phyloP scores from a whole-genome alignment of 768 basidiomycete species.

The Sarcodon sp. region DNA sequence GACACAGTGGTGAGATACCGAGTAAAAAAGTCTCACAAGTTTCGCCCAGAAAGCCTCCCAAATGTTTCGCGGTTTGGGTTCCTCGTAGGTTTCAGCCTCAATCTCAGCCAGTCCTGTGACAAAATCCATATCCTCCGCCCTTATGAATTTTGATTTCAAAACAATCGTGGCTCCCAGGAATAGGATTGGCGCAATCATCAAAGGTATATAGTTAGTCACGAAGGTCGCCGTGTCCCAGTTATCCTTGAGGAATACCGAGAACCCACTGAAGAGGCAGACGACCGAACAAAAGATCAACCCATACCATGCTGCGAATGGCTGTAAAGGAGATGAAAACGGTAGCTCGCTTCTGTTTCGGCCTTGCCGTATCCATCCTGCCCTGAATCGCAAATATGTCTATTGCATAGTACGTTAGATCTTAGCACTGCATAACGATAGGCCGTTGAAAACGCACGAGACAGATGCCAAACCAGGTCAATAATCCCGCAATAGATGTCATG shows the following conservation, averaged over 20 bases:
- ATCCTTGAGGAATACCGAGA: conserved; percentile 36
- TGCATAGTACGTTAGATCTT: not conserved
- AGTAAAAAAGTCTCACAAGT: conserved; percentile 41
- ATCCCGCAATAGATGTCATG: conserved; percentile 31
- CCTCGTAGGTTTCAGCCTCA: conserved; percentile 34
- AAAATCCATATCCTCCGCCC: conserved; percentile 75
- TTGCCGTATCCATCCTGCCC: conserved; percentile 71
- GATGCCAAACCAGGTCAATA: conserved; percentile 32
- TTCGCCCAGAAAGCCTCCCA: conserved; percentile 65
- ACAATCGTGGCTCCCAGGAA: conserved; percentile 48
- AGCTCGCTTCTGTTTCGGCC: conserved; percentile 59
- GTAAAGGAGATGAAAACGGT: conserved; percentile 55
- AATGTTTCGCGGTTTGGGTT: conserved; percentile 57
- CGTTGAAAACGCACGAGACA: conserved; percentile 8
- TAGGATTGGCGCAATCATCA: conserved; percentile 58
- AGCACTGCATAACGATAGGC: conserved; percentile 32
- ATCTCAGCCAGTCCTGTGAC: conserved; percentile 34
- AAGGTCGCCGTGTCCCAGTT: conserved; percentile 53
- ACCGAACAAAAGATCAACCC: conserved; percentile 21
- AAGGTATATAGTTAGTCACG: conserved; percentile 72
- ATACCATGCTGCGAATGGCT: conserved; percentile 65
- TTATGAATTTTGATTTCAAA: conserved; percentile 31
- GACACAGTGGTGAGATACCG: too few species aligned
- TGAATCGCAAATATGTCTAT: conserved; percentile 39
- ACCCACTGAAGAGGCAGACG: conserved; percentile 44